A percentile compares a stretch with the other conserved stretches of the same genome.
These are phyloP conservation scores for Ustilago crameri DNA, from an alignment of 1,284 basidiomycete genomes.

Conservation along the genomic window DNA sequence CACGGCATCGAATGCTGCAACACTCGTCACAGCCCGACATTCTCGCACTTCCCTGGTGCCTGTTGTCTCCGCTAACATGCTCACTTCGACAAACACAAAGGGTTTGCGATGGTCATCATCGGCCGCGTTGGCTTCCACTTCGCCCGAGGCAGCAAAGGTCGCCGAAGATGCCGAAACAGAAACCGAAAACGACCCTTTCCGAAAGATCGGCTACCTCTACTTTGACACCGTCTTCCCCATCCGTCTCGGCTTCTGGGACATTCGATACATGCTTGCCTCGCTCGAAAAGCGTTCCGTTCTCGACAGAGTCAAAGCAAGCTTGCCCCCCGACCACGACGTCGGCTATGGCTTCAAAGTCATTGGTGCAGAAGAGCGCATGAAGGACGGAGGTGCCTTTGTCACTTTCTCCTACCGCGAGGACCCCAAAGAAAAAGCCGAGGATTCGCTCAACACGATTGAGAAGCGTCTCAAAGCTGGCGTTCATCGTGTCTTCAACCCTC, in stretches of 20 bases:
- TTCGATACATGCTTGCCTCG: slow-evolving; percentile 48
- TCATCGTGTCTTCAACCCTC: slow-evolving; percentile 44
- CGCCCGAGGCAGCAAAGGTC: slow-evolving; percentile 47
- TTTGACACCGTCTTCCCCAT: slow-evolving; percentile 64
- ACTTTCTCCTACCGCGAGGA: slow-evolving; percentile 47
- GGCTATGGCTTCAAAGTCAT: slow-evolving; percentile 62
- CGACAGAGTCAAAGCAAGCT: slow-evolving; percentile 45
- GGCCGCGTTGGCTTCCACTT: slow-evolving; percentile 38
- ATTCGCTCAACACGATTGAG: slow-evolving; percentile 54
- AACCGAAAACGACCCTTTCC: slow-evolving; percentile 47
- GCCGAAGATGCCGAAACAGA: slow-evolving; percentile 43
- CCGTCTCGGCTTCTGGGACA: slow-evolving; percentile 56
- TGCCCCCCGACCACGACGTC: slow-evolving; percentile 45
- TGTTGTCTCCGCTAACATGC: neutral
- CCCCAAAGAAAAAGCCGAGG: slow-evolving; percentile 40
- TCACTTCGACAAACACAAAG: neutral
- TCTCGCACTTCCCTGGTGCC: neutral
- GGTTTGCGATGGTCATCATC: slow-evolving; percentile 33
- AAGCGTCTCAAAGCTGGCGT: slow-evolving; percentile 45
- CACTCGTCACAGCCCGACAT: slow-evolving; percentile 6
- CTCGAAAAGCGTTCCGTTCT: slow-evolving; percentile 44
- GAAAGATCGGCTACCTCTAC: slow-evolving; percentile 55
- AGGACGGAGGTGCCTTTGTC: slow-evolving; percentile 60
- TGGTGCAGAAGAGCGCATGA: slow-evolving; percentile 54
- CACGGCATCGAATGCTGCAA: slow-evolving; percentile 6